Percentiles rank a stretch among this genome's conserved stretches.
phyloP scores from a whole-genome alignment of 2,329 filamentous ascomycete genomes.

The Scortechinia acanthostroma region DNA sequence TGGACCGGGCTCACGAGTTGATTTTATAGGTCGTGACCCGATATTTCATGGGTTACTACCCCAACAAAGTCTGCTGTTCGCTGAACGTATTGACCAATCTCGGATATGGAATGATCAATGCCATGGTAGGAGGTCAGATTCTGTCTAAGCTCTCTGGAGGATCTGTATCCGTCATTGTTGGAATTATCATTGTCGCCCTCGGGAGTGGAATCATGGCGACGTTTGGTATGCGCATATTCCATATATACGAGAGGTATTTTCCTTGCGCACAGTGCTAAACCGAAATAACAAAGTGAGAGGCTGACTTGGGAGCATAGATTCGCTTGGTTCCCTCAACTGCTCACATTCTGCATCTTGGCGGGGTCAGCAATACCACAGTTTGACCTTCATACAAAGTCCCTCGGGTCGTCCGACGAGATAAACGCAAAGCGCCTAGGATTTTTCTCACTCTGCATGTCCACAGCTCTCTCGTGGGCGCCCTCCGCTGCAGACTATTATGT shows the following conservation, averaged over 20 bases:
- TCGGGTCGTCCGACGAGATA: slow-evolving; percentile 13
- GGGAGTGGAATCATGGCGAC: slow-evolving; percentile 21
- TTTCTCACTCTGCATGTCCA: slow-evolving; percentile 23
- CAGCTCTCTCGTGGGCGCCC: slow-evolving; percentile 12
- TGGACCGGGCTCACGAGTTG: background rate
- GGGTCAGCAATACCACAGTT: slow-evolving; percentile 26
- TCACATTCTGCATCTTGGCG: slow-evolving; percentile 26
- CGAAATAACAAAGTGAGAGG: too few species aligned
- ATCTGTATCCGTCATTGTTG: slow-evolving; percentile 23
- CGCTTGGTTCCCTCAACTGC: slow-evolving; percentile 28
- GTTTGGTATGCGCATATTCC: slow-evolving; percentile 29
- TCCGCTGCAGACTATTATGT: slow-evolving; percentile 29
- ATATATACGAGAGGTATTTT: slow-evolving; percentile 28
- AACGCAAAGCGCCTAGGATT: slow-evolving; percentile 24
- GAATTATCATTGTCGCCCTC: slow-evolving; percentile 24
- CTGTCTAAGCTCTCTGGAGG: slow-evolving; percentile 27
- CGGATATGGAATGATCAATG: slow-evolving; percentile 30
- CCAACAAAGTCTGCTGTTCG: slow-evolving; percentile 25
- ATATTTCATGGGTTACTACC: slow-evolving; percentile 32
- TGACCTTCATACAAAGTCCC: slow-evolving; percentile 18
- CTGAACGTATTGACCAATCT: slow-evolving; percentile 30
- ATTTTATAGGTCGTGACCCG: slow-evolving; percentile 23
- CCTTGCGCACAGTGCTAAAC: too few species aligned
- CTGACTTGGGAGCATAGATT: slow-evolving; percentile 10
- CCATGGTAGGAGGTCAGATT: slow-evolving; percentile 31